A percentile compares a stretch with the other conserved stretches of the same genome.
Evolutionary conservation across 1,284 basidiomycete species (phyloP).

Genomic region (Leccinum ambiguum): DNA sequence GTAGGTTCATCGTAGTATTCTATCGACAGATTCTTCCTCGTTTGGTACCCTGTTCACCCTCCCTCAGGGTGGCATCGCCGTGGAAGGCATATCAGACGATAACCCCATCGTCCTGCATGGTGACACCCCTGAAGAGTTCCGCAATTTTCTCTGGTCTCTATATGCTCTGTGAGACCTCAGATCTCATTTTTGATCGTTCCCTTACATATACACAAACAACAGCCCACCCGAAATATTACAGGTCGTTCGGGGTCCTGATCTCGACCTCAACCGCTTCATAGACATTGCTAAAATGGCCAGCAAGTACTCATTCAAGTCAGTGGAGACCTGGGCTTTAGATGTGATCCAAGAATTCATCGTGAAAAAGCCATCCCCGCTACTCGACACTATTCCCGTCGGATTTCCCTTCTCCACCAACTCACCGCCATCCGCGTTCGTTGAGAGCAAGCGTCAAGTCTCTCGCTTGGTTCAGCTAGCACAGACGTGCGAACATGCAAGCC

Average conservation of each 20-base stretch:
- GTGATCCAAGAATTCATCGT: constrained; percentile 62
- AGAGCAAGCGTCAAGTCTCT: constrained; percentile 49
- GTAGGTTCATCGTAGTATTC: constrained; percentile 63
- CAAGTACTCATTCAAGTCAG: constrained; percentile 68
- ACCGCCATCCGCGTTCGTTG: constrained; percentile 27
- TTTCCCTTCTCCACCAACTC: constrained; percentile 32
- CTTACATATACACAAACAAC: constrained; percentile 12
- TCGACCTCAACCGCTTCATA: constrained; percentile 55
- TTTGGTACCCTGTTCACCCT: constrained; percentile 64
- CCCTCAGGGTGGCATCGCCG: constrained; percentile 47
- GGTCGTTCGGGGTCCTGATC: constrained; percentile 41
- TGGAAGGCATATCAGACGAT: constrained; percentile 61
- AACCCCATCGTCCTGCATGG: constrained; percentile 60
- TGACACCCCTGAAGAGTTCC: constrained; percentile 60
- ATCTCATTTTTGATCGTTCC: constrained; percentile 23
- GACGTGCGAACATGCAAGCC: constrained; percentile 55
- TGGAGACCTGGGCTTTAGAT: constrained; percentile 68
- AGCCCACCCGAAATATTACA: constrained; percentile 58
- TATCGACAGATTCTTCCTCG: constrained; percentile 61
- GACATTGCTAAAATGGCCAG: constrained; percentile 60
- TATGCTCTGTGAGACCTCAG: constrained; percentile 54
- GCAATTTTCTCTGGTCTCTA: constrained; percentile 57
- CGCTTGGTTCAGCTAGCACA: constrained; percentile 63
- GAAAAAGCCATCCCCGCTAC: constrained; percentile 55
- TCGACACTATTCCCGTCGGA: constrained; percentile 39